Base-by-base conservation (phyloP, 495 filamentous ascomycete species). In the Penicillium goetzii region DNA sequence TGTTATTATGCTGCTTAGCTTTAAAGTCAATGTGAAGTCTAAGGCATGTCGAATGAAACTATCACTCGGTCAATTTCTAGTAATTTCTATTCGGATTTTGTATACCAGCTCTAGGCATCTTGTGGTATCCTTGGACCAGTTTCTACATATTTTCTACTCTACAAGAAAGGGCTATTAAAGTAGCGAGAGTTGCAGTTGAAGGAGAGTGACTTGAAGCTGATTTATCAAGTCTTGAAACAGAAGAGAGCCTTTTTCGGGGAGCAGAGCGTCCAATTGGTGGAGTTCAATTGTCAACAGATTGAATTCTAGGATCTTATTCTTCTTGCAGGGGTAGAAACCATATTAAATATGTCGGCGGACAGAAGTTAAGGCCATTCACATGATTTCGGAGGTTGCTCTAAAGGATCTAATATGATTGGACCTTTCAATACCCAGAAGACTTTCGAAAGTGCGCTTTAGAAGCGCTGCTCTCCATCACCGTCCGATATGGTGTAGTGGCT, bases 401-500 rank as follows among this genome's bases (percentile, higher is more conserved):
- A 32, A 32, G 4, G 36, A 40, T 6, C 36, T 40, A 40, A 17
- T 40, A 15, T 40, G 1, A 17, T 15, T 40, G 36, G 36, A 40
- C 14, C 12, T 40, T 4, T 17, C 1, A 17, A 12, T 17, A 15
- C 14, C 0, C 2, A 2, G 2, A 17, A 3, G 14, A 40, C 14
- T 4, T 40, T 17, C 36, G 3, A 26, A 12, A 28, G 0, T 1
- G 4, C 21, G 0, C 5, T 25, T 28, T 11, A 8, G 25, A 4
- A 11, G 9, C 2, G 0, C 6, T 32, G 30, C 5, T 6, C 12
- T 38, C 15, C 30, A 56, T 34, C 23, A 21, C 10, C 9, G 4
- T 78, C 73, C 74, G 74, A 73, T 76, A 71, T 77, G 72, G 76
- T 77, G 74, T 78, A 77, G 65, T 76, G 74, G 76, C 64, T 74